Evolutionary conservation across 2,329 filamentous ascomycete species (phyloP).

Genomic region (Diplodia corticola): DNA sequence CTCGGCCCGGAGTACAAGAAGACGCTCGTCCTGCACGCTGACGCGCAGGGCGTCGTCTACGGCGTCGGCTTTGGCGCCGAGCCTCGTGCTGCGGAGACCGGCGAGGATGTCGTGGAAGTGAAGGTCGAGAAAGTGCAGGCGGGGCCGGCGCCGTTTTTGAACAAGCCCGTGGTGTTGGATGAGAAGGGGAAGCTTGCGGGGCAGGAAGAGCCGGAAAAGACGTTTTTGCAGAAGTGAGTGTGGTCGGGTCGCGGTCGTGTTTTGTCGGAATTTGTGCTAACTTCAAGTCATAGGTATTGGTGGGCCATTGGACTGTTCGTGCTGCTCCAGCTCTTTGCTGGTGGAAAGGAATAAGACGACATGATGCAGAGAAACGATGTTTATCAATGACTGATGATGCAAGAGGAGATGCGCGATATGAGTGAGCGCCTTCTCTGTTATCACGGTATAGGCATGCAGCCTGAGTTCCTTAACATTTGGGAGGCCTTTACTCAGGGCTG

Average conservation of each 20-base stretch:
- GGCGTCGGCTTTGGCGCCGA: conserved; percentile 47
- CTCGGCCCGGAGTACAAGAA: conserved; percentile 46
- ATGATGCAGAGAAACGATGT: background rate
- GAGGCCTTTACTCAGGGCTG: background rate
- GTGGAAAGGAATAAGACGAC: conserved; percentile 33
- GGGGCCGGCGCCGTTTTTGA: conserved; percentile 47
- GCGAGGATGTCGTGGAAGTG: conserved; percentile 43
- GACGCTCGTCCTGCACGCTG: conserved; percentile 47
- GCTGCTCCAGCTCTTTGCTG: conserved; percentile 47
- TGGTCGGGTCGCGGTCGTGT: background rate
- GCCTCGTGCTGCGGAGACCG: conserved; percentile 25
- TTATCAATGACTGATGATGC: background rate
- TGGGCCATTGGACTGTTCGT: conserved; percentile 52
- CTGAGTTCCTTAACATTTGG: no score
- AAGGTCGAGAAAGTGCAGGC: conserved; percentile 42
- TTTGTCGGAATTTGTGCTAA: conserved; percentile 23
- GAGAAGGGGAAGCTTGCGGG: conserved; percentile 54
- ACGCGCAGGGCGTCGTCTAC: conserved; percentile 46
- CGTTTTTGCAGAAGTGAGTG: conserved; percentile 54
- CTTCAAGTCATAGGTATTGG: conserved; percentile 47
- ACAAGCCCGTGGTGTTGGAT: conserved; percentile 58
- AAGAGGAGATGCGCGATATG: background rate
- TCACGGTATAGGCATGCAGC: background rate
- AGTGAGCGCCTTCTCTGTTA: background rate
- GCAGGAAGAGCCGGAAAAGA: conserved; percentile 49